phyloP scores from a whole-genome alignment of 2,329 filamentous ascomycete genomes.

The Chaetomium sp. region DNA sequence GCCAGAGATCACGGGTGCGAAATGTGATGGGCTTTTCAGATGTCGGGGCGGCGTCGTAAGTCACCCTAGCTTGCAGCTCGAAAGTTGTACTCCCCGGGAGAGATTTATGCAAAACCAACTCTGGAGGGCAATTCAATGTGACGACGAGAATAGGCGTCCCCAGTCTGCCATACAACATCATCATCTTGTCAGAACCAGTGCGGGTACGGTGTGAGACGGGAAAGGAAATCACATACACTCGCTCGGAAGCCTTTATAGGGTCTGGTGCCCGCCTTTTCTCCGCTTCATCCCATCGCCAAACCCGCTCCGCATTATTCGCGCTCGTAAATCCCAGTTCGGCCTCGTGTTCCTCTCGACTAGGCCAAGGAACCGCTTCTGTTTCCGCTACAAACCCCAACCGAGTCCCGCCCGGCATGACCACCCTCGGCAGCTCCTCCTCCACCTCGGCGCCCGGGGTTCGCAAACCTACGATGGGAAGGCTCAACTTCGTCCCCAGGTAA shows the following conservation, averaged over 20 bases:
- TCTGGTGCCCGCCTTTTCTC: background rate
- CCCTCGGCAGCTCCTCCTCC: background rate
- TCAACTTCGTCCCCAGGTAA: background rate
- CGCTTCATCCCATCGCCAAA: background rate
- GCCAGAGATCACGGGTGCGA: background rate
- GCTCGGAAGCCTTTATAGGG: background rate
- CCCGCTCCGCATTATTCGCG: background rate
- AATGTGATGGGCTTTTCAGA: conserved; percentile 1
- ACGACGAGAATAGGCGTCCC: background rate
- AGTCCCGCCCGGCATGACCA: background rate
- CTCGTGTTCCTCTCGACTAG: background rate
- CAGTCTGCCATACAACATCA: background rate
- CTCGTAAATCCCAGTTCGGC: background rate
- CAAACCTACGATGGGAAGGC: background rate
- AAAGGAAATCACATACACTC: background rate
- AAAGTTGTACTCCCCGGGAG: background rate
- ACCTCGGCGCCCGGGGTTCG: background rate
- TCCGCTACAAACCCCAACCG: background rate
- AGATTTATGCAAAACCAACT: background rate
- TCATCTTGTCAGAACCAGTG: background rate
- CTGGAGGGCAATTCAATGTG: background rate
- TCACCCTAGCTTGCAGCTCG: background rate
- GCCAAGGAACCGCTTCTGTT: background rate
- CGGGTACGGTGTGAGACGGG: background rate
- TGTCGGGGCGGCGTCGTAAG: conserved; percentile 3